Evolutionary conservation across 345 rosid genomes (phyloP).

Genomic region (Lepidium sativum): DNA sequence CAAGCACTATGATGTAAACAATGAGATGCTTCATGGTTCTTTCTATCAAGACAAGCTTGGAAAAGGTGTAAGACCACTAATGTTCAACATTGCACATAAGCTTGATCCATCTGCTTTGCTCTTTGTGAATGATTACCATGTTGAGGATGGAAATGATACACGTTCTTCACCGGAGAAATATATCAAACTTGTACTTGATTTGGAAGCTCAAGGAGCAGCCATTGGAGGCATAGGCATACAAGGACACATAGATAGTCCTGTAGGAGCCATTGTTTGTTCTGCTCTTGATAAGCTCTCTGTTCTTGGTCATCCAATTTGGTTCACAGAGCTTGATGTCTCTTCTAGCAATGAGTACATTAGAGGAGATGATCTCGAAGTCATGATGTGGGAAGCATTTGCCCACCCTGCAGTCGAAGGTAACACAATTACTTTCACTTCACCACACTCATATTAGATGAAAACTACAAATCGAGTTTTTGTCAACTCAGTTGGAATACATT

Average conservation of each 20-base stretch:
- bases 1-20: constrained; percentile 64
- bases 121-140: constrained; percentile 83
- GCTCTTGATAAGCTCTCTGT: constrained; percentile 45
- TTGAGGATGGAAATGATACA: constrained; percentile 68
- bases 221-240: constrained; percentile 48
- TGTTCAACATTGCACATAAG: constrained; percentile 69
- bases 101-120: constrained; percentile 63
- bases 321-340: constrained; percentile 53
- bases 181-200: constrained; percentile 43
- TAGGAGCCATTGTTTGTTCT: constrained; percentile 43
- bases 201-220: constrained; percentile 63
- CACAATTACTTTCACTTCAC: not conserved
- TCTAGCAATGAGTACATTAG: constrained; percentile 53
- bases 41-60: constrained; percentile 67
- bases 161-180: constrained; percentile 70
- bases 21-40: constrained; percentile 62
- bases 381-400: constrained; percentile 80
- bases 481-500: not conserved
- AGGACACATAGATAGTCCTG: constrained; percentile 46
- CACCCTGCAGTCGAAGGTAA: constrained; percentile 80
- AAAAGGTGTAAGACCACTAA: constrained; percentile 45
- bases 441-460: no score
- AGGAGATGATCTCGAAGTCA: constrained; percentile 75
- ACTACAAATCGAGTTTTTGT: no score
- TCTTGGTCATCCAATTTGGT: constrained; percentile 51